A percentile compares a stretch with the other conserved stretches of the same genome.
Conservation (phyloP, 2,329 filamentous ascomycete species). For the Epicoccum nigrum region DNA sequence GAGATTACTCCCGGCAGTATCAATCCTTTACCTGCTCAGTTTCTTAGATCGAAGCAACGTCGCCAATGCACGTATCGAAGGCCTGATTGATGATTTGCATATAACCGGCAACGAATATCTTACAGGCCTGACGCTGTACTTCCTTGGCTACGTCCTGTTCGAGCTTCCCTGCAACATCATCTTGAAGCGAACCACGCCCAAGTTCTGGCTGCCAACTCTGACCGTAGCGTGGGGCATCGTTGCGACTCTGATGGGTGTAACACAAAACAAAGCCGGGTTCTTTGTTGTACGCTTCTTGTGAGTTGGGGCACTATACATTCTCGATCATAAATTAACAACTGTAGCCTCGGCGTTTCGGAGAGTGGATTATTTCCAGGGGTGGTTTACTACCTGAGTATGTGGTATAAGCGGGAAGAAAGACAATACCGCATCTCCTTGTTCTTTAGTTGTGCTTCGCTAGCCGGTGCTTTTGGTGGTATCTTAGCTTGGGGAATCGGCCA, state of each 20-base stretch:
- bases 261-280: slow-evolving; percentile 54
- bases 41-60: slow-evolving; percentile 49
- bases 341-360: slow-evolving; percentile 44
- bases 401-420: slow-evolving; percentile 66
- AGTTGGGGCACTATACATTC: slow-evolving; percentile 14
- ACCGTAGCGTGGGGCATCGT: slow-evolving; percentile 58
- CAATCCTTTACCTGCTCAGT: slow-evolving; percentile 49
- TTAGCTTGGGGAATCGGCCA: slow-evolving; percentile 66
- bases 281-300: slow-evolving; percentile 56
- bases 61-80: slow-evolving; percentile 55
- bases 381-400: slow-evolving; percentile 66
- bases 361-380: slow-evolving; percentile 49
- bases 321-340: slow-evolving; percentile 2
- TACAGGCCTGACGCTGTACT: slow-evolving; percentile 70
- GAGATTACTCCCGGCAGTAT: slow-evolving; percentile 52
- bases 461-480: slow-evolving; percentile 66
- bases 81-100: slow-evolving; percentile 36
- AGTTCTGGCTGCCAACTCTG: slow-evolving; percentile 53
- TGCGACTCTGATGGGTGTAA: slow-evolving; percentile 58
- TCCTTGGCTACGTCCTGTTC: slow-evolving; percentile 59
- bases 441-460: slow-evolving; percentile 63
- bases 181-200: slow-evolving; percentile 65
- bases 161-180: slow-evolving; percentile 49
- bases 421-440: slow-evolving; percentile 66
- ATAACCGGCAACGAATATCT: slow-evolving; percentile 62